Conservation (phyloP, 768 basidiomycete genomes). For the Naganishia onofrii region DNA sequence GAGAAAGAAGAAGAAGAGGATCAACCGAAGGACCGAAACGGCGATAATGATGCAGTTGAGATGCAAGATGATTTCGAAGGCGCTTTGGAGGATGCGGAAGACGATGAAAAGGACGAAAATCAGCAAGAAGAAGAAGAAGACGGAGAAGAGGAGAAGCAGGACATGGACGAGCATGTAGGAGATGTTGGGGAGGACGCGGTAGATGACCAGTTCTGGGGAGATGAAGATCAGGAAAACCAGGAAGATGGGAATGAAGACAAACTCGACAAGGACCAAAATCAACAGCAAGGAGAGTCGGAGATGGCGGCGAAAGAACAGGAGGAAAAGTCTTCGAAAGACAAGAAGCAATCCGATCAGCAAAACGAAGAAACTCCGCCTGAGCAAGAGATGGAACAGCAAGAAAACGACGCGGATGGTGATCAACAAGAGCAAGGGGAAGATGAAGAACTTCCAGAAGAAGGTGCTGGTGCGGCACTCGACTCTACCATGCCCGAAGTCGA, state of each 20-base stretch:
- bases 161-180: slow-evolving; percentile 78
- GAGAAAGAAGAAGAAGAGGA: slow-evolving; percentile 56
- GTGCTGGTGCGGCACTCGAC: slow-evolving; percentile 27
- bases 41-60: slow-evolving; percentile 71
- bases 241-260: slow-evolving; percentile 58
- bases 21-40: slow-evolving; percentile 39
- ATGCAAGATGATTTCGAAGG: slow-evolving; percentile 89
- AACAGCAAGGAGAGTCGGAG: slow-evolving; percentile 62
- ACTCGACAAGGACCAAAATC: slow-evolving; percentile 65
- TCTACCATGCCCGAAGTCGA: slow-evolving; percentile 66
- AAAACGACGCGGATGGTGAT: slow-evolving; percentile 32
- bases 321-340: slow-evolving; percentile 55
- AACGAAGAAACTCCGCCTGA: slow-evolving; percentile 39
- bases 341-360: slow-evolving; percentile 45
- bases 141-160: slow-evolving; percentile 57
- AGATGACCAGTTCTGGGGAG: slow-evolving; percentile 97
- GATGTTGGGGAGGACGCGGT: slow-evolving; percentile 80
- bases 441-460: slow-evolving; percentile 37
- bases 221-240: slow-evolving; percentile 58
- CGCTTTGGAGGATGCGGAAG: slow-evolving; percentile 74
- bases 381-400: slow-evolving; percentile 40
- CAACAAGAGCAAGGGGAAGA: slow-evolving; percentile 21
- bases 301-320: slow-evolving; percentile 85
- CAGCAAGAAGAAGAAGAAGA: slow-evolving; percentile 54
- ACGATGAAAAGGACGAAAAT: slow-evolving; percentile 56